Evolutionary conservation across 2,329 filamentous ascomycete genomes (phyloP).

Genomic region (Tolypocladium tundrense): DNA sequence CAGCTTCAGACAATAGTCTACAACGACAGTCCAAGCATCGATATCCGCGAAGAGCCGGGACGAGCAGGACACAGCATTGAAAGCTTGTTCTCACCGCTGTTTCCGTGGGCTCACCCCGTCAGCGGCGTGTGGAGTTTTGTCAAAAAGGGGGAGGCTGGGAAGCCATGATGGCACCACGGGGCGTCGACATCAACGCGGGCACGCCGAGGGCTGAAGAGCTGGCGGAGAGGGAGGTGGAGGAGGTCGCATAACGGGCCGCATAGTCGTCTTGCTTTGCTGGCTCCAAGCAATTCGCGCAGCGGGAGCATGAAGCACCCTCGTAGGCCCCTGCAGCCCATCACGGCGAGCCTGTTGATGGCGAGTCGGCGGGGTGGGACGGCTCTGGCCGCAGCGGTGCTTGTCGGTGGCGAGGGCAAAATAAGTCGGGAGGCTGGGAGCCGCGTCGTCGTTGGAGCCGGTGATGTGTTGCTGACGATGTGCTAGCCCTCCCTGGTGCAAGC

Average conservation of each 20-base stretch:
- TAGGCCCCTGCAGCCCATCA: neutral
- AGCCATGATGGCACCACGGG: neutral
- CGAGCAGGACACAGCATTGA: neutral
- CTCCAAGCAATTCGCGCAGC: neutral
- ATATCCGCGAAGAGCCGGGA: neutral
- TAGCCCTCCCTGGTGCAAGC: neutral
- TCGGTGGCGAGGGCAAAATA: too few relatives aligned
- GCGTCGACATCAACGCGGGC: neutral
- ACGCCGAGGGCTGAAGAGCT: neutral
- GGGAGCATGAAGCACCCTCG: neutral
- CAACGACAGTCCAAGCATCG: neutral
- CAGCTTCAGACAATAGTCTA: neutral
- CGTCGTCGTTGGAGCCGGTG: neutral
- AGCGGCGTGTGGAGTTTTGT: neutral
- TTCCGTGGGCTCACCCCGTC: neutral
- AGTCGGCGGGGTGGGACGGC: too few relatives aligned
- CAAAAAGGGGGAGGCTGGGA: neutral
- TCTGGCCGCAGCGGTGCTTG: too few relatives aligned
- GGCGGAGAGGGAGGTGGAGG: neutral
- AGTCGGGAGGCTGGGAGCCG: neutral
- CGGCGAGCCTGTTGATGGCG: too few relatives aligned
- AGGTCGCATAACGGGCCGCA: conserved; percentile 1
- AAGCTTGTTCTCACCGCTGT: neutral
- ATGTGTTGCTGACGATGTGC: neutral
- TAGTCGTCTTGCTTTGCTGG: neutral